Percentiles rank a stretch among this genome's conserved stretches.
Evolutionary conservation across 2,329 filamentous ascomycete species (phyloP).

Genomic region (Monosporascus sp.): DNA sequence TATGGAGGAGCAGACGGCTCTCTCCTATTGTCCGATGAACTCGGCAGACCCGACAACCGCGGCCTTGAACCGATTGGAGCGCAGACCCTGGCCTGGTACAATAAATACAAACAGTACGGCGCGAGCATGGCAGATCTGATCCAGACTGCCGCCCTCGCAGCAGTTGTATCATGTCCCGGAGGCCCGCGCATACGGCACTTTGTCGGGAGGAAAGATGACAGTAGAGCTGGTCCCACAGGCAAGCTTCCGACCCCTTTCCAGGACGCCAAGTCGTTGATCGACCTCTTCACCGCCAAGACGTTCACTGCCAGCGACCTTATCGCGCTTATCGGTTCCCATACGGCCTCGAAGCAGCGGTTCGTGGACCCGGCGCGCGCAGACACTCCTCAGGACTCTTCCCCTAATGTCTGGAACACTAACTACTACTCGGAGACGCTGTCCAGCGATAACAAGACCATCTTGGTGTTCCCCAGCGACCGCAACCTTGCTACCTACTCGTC

Average conservation of each 20-base stretch:
- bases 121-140: slow-evolving; percentile 50
- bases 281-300: slow-evolving; percentile 44
- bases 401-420: slow-evolving; percentile 42
- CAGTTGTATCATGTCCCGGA: slow-evolving; percentile 44
- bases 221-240: slow-evolving; percentile 32
- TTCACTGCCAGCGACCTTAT: slow-evolving; percentile 44
- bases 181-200: slow-evolving; percentile 45
- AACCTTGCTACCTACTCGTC: slow-evolving; percentile 15
- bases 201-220: slow-evolving; percentile 41
- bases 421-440: slow-evolving; percentile 41
- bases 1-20: slow-evolving; percentile 42
- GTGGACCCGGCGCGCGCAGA: slow-evolving; percentile 33
- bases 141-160: slow-evolving; percentile 42
- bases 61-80: slow-evolving; percentile 37
- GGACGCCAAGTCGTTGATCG: slow-evolving; percentile 35
- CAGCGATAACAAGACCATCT: slow-evolving; percentile 21
- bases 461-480: slow-evolving; percentile 28
- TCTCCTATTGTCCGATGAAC: slow-evolving; percentile 34
- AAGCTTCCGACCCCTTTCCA: slow-evolving; percentile 38
- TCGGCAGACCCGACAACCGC: slow-evolving; percentile 34
- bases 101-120: slow-evolving; percentile 29
- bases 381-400: slow-evolving; percentile 41
- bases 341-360: slow-evolving; percentile 40
- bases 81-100: slow-evolving; percentile 31
- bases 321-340: slow-evolving; percentile 50